A percentile compares a stretch with the other conserved stretches of the same genome.
These are phyloP conservation scores for Afroboletus lepidellus DNA, from an alignment of 1,284 basidiomycete species.

Conservation along the genomic window DNA sequence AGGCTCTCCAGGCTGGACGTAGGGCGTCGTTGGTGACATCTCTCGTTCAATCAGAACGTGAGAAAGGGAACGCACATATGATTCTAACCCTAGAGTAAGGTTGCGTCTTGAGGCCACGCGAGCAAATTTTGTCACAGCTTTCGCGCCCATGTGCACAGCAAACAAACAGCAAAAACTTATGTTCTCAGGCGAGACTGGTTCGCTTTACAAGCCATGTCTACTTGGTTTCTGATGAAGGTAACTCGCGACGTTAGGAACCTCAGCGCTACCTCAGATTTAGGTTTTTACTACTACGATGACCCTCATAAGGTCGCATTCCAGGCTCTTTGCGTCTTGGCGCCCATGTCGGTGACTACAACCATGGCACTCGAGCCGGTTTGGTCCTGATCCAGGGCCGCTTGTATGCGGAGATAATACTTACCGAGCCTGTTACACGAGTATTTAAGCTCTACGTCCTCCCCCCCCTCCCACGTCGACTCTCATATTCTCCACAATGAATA, in stretches of 20 bases:
- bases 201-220: too few relatives aligned
- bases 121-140: too few relatives aligned
- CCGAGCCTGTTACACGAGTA: neutral
- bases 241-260: too few relatives aligned
- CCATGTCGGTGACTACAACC: neutral
- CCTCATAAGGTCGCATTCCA: too few relatives aligned
- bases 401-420: neutral
- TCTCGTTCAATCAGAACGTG: constrained; percentile 18
- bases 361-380: neutral
- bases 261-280: too few relatives aligned
- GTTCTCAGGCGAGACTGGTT: too few relatives aligned
- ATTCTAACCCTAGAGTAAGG: constrained; percentile 31
- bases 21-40: constrained; percentile 43
- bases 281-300: too few relatives aligned
- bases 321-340: constrained; percentile 1
- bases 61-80: constrained; percentile 8
- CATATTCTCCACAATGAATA: constrained; percentile 11
- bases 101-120: neutral
- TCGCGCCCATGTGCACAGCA: too few relatives aligned
- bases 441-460: neutral
- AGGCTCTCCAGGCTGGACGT: constrained; percentile 71
- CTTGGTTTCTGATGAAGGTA: too few relatives aligned
- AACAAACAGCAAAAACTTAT: too few relatives aligned
- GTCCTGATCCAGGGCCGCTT: neutral
- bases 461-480: too few relatives aligned